phyloP scores from a whole-genome alignment of 164 flowering plant species.

The Platanus orientalis region DNA sequence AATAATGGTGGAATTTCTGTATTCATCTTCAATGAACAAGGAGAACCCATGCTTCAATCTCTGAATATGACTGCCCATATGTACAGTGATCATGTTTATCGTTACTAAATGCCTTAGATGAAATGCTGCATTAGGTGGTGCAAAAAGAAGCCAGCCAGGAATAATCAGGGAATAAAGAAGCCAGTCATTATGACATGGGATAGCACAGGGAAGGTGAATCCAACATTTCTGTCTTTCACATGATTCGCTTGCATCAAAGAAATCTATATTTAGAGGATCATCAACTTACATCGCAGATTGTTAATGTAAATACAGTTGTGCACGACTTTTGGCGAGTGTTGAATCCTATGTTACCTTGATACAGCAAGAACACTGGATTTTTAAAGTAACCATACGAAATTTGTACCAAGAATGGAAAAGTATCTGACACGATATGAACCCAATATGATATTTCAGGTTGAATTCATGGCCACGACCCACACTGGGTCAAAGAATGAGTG shows the following conservation, averaged over 20 bases:
- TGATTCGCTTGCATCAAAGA: not conserved
- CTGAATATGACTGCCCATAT: constrained; percentile 76
- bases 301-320: too few species aligned
- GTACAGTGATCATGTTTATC: constrained; percentile 52
- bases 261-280: not conserved
- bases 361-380: too few species aligned
- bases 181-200: not conserved
- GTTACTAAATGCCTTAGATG: constrained; percentile 19
- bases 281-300: too few species aligned
- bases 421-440: too few species aligned
- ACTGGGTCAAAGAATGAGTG: too few species aligned
- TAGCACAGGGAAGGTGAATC: not conserved
- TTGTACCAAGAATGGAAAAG: too few species aligned
- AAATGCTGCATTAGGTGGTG: not conserved
- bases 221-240: too few species aligned
- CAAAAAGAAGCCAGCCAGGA: not conserved
- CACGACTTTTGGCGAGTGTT: too few species aligned
- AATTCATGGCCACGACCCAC: too few species aligned
- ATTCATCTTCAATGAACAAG: constrained; percentile 48
- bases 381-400: too few species aligned
- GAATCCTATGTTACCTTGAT: too few species aligned
- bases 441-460: too few species aligned
- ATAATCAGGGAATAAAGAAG: not conserved
- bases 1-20: constrained; percentile 64
- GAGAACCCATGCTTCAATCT: constrained; percentile 66